Evolutionary conservation across 1,284 basidiomycete genomes (phyloP).

Genomic region (Cutaneotrichosporon spelunceum): DNA sequence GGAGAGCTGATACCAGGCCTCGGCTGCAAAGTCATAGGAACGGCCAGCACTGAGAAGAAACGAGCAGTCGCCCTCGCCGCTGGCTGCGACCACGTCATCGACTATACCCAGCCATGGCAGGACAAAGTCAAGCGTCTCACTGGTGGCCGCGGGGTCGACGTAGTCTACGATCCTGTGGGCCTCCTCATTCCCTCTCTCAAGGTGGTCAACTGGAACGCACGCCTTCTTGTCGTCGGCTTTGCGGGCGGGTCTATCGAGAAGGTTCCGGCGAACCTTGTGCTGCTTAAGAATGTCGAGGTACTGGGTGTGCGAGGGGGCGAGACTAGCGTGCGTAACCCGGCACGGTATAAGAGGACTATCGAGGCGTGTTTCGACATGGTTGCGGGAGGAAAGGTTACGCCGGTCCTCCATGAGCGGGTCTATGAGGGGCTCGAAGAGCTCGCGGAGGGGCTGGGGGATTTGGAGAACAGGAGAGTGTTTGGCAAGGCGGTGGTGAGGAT

Average conservation of each 20-base stretch:
- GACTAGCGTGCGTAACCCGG: slow-evolving; percentile 55
- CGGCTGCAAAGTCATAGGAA: slow-evolving; percentile 54
- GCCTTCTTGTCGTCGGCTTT: slow-evolving; percentile 86
- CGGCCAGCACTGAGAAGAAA: slow-evolving; percentile 49
- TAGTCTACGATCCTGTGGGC: slow-evolving; percentile 84
- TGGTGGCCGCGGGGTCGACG: slow-evolving; percentile 73
- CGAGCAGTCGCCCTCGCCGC: slow-evolving; percentile 48
- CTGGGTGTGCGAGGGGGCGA: slow-evolving; percentile 84
- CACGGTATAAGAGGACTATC: background rate
- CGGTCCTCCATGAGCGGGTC: slow-evolving; percentile 1
- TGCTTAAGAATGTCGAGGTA: slow-evolving; percentile 80
- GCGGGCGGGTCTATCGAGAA: slow-evolving; percentile 85
- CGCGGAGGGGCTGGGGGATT: slow-evolving; percentile 43
- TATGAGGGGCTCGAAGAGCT: slow-evolving; percentile 6
- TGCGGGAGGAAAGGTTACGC: background rate
- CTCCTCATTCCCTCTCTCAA: slow-evolving; percentile 58
- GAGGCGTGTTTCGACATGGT: slow-evolving; percentile 21
- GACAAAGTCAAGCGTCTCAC: slow-evolving; percentile 62
- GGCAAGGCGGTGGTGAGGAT: slow-evolving; percentile 80
- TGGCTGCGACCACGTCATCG: slow-evolving; percentile 49
- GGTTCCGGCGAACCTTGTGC: slow-evolving; percentile 79
- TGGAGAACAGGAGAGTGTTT: slow-evolving; percentile 78
- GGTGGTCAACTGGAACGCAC: slow-evolving; percentile 90
- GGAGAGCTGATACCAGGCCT: slow-evolving; percentile 20
- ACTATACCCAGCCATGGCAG: slow-evolving; percentile 53